phyloP scores from a whole-genome alignment of 495 filamentous ascomycete species.

The Lasiosphaeris hirsuta region DNA sequence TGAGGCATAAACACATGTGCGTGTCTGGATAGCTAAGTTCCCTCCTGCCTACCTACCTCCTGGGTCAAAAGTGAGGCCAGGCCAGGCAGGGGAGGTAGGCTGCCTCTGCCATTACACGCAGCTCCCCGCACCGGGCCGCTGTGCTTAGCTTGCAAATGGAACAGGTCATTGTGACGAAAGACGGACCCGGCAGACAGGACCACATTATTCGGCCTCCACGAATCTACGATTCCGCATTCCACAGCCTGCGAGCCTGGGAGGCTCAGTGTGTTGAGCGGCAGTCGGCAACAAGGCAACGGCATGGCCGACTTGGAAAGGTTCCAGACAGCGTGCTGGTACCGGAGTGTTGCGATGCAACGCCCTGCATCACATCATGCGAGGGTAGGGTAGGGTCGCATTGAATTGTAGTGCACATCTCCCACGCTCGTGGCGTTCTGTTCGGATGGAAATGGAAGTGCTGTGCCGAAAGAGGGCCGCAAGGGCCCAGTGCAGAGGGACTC shows the following conservation, averaged over 20 bases:
- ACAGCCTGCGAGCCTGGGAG: neutral
- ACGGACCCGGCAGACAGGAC: neutral
- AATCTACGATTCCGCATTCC: too few species aligned
- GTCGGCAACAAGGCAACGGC: neutral
- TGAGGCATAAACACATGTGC: too few species aligned
- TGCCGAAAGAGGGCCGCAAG: too few species aligned
- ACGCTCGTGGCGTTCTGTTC: too few species aligned
- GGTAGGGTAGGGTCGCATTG: neutral
- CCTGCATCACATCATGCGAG: slow-evolving; percentile 8
- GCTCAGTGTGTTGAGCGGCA: neutral
- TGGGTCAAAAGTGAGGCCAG: neutral
- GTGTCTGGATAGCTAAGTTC: too few species aligned
- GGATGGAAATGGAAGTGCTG: too few species aligned
- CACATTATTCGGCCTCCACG: neutral
- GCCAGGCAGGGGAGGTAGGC: neutral
- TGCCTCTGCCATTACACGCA: neutral
- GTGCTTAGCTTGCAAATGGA: neutral
- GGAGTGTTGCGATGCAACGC: neutral
- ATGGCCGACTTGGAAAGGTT: neutral
- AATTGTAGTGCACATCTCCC: neutral
- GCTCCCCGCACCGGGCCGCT: neutral
- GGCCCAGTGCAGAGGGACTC: too few species aligned
- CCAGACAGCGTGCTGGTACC: neutral
- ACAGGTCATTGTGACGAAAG: slow-evolving; percentile 2
- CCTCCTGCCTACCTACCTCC: too few species aligned